Evolutionary conservation across 2,329 filamentous ascomycete genomes (phyloP), one percentile per base, ranked within the genome.

Genomic region (Pseudogymnoascus sp.): DNA sequence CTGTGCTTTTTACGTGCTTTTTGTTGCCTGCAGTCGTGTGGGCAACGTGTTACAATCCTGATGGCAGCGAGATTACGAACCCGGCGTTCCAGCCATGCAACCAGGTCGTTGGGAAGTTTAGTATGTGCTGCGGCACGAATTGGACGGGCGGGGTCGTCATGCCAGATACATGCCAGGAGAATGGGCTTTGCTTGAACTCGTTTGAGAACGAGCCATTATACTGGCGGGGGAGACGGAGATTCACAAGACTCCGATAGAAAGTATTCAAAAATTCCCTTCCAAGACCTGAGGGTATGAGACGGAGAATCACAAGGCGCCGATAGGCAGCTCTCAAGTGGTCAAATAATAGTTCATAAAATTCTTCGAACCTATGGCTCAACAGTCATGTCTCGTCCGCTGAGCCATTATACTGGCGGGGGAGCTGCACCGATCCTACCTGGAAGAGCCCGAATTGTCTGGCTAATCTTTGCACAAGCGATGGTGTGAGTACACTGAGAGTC

Each of bases 51-150:
- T 61, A 61, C 29, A 48, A 42, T 10, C 59, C 59, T 1, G 48
- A 61, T 61, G 59, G 59, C 17, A 61, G 39, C 39, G 5, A 51
- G 48, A 36, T 61, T 13, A 55, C 15, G 10, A 51, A 42, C 12
- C 41, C 59, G 10, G 59, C 41, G 12, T 61, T 61, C 15, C 59
- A 61, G 8, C 59, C 59, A 61, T 61, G 59, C 15, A 61, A 61
- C 39, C 31, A 51, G 39, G 48, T 61, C 39, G 27, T 48, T 8
- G 59, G 59, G 13, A 4, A 61, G n/a, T 61, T 61, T 36, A 36
- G 39, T 15, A 61, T 61, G 59, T 61, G 59, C 25, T 61, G 59
- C 9, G 59, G 39, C 31, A 61, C 59, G 15, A 61, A 61, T 29
- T 48, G 36, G 39, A 39, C 59, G 8, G 48, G 36, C 39, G 27